phyloP scores from a whole-genome alignment of 2,329 filamentous ascomycete species.

The Aspergillus clavatus region DNA sequence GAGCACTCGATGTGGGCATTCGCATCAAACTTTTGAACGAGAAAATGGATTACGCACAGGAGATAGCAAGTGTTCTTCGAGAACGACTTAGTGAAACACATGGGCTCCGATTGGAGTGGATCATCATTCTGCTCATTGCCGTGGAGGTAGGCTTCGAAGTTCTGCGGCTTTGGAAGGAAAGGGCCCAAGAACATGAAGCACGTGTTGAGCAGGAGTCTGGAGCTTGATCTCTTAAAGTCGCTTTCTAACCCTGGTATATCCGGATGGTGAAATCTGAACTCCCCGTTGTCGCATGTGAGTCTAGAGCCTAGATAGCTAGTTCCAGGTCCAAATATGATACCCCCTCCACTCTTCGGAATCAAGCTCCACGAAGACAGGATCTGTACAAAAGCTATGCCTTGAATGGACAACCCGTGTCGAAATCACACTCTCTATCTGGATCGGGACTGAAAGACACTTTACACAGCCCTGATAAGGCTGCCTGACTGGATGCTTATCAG shows the following conservation, averaged over 20 bases:
- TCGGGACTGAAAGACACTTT: neutral
- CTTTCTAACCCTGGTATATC: neutral
- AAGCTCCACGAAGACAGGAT: too few relatives aligned
- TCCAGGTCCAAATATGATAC: neutral
- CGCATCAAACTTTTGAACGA: constrained; percentile 89
- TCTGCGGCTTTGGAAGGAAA: constrained; percentile 65
- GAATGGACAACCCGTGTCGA: too few relatives aligned
- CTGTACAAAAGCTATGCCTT: too few relatives aligned
- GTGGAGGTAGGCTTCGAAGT: constrained; percentile 90
- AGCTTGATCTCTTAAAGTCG: neutral
- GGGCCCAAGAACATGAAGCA: constrained; percentile 36
- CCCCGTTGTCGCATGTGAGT: neutral
- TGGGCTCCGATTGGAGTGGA: constrained; percentile 82
- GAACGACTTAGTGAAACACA: constrained; percentile 90
- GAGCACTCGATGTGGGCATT: constrained; percentile 83
- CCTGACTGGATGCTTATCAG: constrained; percentile 1
- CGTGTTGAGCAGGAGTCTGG: constrained; percentile 2
- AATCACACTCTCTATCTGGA: neutral
- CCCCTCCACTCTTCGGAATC: neutral
- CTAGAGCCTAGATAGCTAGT: neutral
- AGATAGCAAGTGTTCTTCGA: constrained; percentile 83
- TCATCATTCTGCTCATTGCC: constrained; percentile 89
- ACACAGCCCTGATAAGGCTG: neutral
- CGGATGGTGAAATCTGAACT: neutral
- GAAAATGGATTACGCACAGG: constrained; percentile 96